Evolutionary conservation across 345 rosid species (phyloP).

Genomic region (sweet orange (Citrus sinensis)): DVS_A1.0 CM039168.1:29067001-29067500

Average conservation of each 20-base stretch:
- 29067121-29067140: no score
- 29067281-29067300: constrained; percentile 11
- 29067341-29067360: constrained; percentile 10
- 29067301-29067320: not conserved
- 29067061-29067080: not conserved
- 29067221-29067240: not conserved
- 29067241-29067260: not conserved
- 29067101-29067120: no score
- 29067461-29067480: constrained; percentile 41
- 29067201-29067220: constrained; percentile 26
- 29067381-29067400: constrained; percentile 19
- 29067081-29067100: not conserved
- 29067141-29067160: no score
- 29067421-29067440: no score
- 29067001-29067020: not conserved
- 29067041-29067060: not conserved
- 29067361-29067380: constrained; percentile 5
- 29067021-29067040: not conserved
- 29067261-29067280: not conserved
- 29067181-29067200: constrained; percentile 27
- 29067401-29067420: constrained; percentile 26
- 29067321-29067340: constrained; percentile 18
- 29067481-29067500: constrained; percentile 67
- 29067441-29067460: constrained; percentile 25
- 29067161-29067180: constrained; percentile 4